Base-by-base conservation (phyloP, 1,284 basidiomycete species). In the Sanghuangporus weigelae region DNA sequence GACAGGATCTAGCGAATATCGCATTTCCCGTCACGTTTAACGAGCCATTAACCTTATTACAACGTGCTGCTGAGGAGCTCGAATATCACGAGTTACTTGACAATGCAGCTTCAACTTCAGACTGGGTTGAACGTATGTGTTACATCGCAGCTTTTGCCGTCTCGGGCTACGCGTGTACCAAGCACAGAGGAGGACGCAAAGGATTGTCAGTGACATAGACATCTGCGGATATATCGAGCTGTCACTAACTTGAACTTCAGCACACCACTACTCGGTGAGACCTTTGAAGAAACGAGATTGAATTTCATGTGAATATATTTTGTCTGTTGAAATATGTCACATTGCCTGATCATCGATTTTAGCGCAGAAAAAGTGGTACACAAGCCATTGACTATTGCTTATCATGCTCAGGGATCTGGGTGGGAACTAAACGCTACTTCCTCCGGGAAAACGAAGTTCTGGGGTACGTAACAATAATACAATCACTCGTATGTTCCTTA, bases 261-360 rank as follows among this genome's bases (percentile, higher is more conserved):
- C 70, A 95, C 93, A 69, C 93, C 93, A 0, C 87, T 95, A 83
- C 81, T 95, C 57, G 90, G 86, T 11, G 94, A 96, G 74, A 95
- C 94, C 0, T 96, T 91, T 69, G 94, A 96, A 73, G 89, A 92
- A 67, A 70, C 79, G 38, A 84, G 92, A 54, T 87, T 87, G 80
- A 86, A 84, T 63, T 93, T 95, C 71, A 82, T 96, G 59, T 60
- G n/a, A 59, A 46, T 35, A n/a, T 26, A n/a, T n/a, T n/a, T 40
- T 31, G 3, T n/a, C 8, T 38, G 12, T 1, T 38, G 14, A 54
- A 8, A n/a, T 1, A 7, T 35, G 7, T 35, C 7, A 8, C 8
- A 23, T 23, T 14, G 7, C 31, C 53, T 54, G 53, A 54, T n/a
- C 5, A 16, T 38, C 6, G 11, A 31, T n/a, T 11, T 31, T 16